Evolutionary conservation across 2,329 filamentous ascomycete genomes (phyloP).

Genomic region (Fusarium heterosporum): DNA sequence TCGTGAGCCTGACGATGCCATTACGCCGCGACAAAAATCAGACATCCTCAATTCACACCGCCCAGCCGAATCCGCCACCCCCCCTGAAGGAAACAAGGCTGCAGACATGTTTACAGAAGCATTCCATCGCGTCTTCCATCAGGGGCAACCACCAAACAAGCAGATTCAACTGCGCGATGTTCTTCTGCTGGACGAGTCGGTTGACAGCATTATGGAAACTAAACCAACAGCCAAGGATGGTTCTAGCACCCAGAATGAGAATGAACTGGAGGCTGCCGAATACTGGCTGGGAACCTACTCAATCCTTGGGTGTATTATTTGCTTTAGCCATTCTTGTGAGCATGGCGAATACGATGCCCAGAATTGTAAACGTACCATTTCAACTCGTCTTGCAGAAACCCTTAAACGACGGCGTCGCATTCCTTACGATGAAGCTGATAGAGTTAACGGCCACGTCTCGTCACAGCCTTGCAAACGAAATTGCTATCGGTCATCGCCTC

Average conservation of each 20-base stretch:
- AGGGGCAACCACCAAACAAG: conserved; percentile 49
- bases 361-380: conserved; percentile 65
- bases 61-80: conserved; percentile 53
- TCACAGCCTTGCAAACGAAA: conserved; percentile 53
- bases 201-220: conserved; percentile 65
- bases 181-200: conserved; percentile 64
- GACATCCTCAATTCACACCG: conserved; percentile 63
- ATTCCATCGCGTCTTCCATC: conserved; percentile 67
- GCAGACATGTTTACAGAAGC: conserved; percentile 66
- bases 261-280: conserved; percentile 58
- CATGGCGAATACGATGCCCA: conserved; percentile 70
- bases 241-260: conserved; percentile 49
- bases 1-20: conserved; percentile 59
- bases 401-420: conserved; percentile 46
- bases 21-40: conserved; percentile 67
- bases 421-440: conserved; percentile 1
- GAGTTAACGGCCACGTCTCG: conserved; percentile 30
- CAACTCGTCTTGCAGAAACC: conserved; percentile 53
- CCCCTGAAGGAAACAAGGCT: conserved; percentile 56
- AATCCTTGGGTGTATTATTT: conserved; percentile 68
- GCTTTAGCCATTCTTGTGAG: conserved; percentile 70
- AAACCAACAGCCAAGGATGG: conserved; percentile 65
- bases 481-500: conserved; percentile 55
- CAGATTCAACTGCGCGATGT: conserved; percentile 64
- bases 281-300: conserved; percentile 65